These are phyloP conservation scores for Flaveria linearis DNA, from an alignment of 129 eudicot species.

Conservation along the genomic window DNA sequence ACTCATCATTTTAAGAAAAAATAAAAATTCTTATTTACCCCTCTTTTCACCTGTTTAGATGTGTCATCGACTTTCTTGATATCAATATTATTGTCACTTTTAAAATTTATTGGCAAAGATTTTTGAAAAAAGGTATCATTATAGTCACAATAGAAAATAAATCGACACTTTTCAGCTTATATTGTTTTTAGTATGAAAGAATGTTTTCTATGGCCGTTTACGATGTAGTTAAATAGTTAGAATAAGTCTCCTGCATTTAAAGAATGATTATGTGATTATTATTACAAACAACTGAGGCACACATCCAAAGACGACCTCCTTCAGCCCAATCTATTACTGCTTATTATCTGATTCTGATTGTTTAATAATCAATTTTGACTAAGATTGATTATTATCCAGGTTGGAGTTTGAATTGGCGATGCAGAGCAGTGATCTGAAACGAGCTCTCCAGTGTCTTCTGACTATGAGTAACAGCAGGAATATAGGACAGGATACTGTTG, in stretches of 20 bases:
- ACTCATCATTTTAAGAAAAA: not conserved
- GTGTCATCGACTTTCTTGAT: not conserved
- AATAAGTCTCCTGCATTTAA: not conserved
- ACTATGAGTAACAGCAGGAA: slow-evolving; percentile 98
- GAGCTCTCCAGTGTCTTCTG: slow-evolving; percentile 93
- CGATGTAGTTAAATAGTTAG: not conserved
- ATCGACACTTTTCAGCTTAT: not conserved
- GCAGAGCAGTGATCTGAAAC: slow-evolving; percentile 86
- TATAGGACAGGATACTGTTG: slow-evolving; percentile 82
- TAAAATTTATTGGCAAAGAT: not conserved
- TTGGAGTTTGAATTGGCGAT: slow-evolving; percentile 95
- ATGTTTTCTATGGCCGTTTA: not conserved
- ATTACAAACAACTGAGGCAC: not conserved
- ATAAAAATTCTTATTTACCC: not conserved
- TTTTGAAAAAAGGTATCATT: not conserved
- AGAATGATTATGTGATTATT: not conserved
- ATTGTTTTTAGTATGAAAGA: not conserved
- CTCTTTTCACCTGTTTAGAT: not conserved
- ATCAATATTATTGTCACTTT: not conserved
- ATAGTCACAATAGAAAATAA: not conserved
- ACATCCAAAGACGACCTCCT: not conserved
- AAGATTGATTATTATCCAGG: slow-evolving; percentile 38
- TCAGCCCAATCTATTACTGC: not conserved
- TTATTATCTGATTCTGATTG: not conserved
- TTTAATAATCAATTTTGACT: not conserved